Conservation (phyloP, 257 asterid species). For the Anisodus tanguticus region DNA sequence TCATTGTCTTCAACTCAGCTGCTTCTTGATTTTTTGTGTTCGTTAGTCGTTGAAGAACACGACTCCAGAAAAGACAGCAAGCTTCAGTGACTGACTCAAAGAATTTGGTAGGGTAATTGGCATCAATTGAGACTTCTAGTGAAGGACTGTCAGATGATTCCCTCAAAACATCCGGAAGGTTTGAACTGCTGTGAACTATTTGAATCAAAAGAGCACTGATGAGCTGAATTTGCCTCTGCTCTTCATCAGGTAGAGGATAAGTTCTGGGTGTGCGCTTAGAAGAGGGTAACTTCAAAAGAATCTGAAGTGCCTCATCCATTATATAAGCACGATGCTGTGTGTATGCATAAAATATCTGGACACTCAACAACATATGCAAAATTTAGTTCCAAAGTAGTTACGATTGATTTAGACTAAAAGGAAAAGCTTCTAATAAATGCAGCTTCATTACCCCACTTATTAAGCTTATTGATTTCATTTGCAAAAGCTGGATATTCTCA, state of each 20-base stretch:
- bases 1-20: conserved; percentile 81
- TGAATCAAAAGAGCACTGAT: conserved; percentile 84
- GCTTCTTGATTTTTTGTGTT: conserved; percentile 87
- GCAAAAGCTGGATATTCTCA: conserved; percentile 91
- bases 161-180: conserved; percentile 83
- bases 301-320: conserved; percentile 95
- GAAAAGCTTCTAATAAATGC: neutral
- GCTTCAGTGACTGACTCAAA: conserved; percentile 89
- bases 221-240: conserved; percentile 92
- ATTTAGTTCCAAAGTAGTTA: conserved; percentile 35
- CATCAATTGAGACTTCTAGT: conserved; percentile 67
- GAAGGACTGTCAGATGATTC: conserved; percentile 64
- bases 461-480: conserved; percentile 89
- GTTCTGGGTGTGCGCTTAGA: conserved; percentile 87
- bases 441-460: conserved; percentile 82
- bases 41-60: conserved; percentile 92
- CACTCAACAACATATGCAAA: conserved; percentile 26
- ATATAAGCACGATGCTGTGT: conserved; percentile 79
- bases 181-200: conserved; percentile 86
- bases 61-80: conserved; percentile 98
- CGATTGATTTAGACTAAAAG: conserved; percentile 21
- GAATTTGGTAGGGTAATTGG: conserved; percentile 79
- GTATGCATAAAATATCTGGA: conserved; percentile 78
- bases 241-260: conserved; percentile 97
- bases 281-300: conserved; percentile 84